A percentile compares a stretch with the other conserved stretches of the same genome.
Conservation (phyloP, 2,329 filamentous ascomycete genomes). For the Fusarium anthophilum region DNA sequence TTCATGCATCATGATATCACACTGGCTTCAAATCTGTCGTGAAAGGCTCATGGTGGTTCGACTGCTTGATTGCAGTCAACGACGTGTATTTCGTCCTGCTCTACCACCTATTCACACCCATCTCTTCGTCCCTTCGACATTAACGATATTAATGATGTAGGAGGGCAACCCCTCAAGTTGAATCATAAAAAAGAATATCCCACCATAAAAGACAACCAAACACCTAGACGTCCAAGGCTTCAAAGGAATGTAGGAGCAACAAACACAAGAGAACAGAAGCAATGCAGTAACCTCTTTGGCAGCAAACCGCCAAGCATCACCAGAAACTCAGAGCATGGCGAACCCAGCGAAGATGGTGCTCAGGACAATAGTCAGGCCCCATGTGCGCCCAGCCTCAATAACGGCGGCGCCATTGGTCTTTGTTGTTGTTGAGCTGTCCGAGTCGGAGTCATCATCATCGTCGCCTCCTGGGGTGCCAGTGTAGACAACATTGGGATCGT, state of each 20-base stretch:
- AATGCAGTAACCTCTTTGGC: slow-evolving; percentile 1
- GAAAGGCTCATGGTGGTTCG: not conserved
- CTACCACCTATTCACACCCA: slow-evolving; percentile 2
- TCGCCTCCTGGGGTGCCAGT: slow-evolving; percentile 20
- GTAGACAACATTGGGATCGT: slow-evolving; percentile 51
- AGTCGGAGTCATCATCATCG: not conserved
- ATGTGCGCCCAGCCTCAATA: slow-evolving; percentile 49
- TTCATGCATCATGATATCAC: not conserved
- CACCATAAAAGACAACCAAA: slow-evolving; percentile 37
- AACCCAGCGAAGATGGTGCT: slow-evolving; percentile 53
- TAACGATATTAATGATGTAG: slow-evolving; percentile 36
- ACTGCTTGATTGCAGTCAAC: slow-evolving; percentile 22
- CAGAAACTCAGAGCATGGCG: slow-evolving; percentile 48
- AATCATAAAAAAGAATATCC: slow-evolving; percentile 28
- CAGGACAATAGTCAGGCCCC: slow-evolving; percentile 51
- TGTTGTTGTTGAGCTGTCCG: slow-evolving; percentile 11
- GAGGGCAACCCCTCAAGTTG: slow-evolving; percentile 16
- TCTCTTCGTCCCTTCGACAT: slow-evolving; percentile 9
- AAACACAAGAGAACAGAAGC: slow-evolving; percentile 31
- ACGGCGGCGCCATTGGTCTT: slow-evolving; percentile 42
- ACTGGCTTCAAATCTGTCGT: not conserved
- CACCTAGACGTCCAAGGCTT: slow-evolving; percentile 42
- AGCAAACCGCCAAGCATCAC: not conserved
- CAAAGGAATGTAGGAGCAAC: slow-evolving; percentile 37
- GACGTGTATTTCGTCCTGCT: slow-evolving; percentile 23